These are phyloP conservation scores for Geotrichum aggregatum DNA, from an alignment of 1,139 yeast genomes.

Conservation along the genomic window DNA sequence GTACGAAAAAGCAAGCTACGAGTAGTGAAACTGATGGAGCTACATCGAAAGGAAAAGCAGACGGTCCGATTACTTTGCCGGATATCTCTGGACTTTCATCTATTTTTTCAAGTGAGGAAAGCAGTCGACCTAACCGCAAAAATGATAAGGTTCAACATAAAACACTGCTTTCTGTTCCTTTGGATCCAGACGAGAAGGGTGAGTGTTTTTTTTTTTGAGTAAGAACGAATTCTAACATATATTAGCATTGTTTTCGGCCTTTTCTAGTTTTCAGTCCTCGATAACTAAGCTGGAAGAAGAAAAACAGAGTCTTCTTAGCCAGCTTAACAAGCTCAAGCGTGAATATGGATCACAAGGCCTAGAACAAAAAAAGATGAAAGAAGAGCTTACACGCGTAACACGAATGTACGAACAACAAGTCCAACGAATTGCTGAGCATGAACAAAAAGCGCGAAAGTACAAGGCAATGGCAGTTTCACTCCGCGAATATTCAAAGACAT, in stretches of 20 bases:
- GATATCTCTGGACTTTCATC: constrained; percentile 32
- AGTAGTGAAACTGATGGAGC: constrained; percentile 7
- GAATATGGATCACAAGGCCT: constrained; percentile 21
- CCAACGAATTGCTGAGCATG: constrained; percentile 22
- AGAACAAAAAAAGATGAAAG: constrained; percentile 22
- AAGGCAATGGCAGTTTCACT: constrained; percentile 24
- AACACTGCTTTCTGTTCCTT: constrained; percentile 30
- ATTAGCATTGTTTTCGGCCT: constrained; percentile 28
- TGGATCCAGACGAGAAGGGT: constrained; percentile 32
- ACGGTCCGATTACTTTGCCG: constrained; percentile 23
- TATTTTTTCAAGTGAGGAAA: constrained; percentile 28
- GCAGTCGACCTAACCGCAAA: constrained; percentile 16
- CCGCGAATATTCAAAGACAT: constrained; percentile 21
- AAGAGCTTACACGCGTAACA: constrained; percentile 16
- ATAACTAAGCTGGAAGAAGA: constrained; percentile 28
- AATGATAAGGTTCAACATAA: constrained; percentile 25
- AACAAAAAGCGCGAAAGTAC: constrained; percentile 26
- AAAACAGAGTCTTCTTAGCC: constrained; percentile 20
- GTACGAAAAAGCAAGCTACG: constrained; percentile 7
- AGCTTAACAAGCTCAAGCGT: constrained; percentile 13
- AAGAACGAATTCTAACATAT: constrained; percentile 1
- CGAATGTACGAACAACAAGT: constrained; percentile 8
- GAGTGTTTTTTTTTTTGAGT: not conserved
- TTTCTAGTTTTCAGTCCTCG: constrained; percentile 29
- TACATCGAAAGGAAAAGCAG: not conserved